These are phyloP conservation scores for Cladosporium velox DNA, from an alignment of 2,329 filamentous ascomycete species.

Conservation along the genomic window DNA sequence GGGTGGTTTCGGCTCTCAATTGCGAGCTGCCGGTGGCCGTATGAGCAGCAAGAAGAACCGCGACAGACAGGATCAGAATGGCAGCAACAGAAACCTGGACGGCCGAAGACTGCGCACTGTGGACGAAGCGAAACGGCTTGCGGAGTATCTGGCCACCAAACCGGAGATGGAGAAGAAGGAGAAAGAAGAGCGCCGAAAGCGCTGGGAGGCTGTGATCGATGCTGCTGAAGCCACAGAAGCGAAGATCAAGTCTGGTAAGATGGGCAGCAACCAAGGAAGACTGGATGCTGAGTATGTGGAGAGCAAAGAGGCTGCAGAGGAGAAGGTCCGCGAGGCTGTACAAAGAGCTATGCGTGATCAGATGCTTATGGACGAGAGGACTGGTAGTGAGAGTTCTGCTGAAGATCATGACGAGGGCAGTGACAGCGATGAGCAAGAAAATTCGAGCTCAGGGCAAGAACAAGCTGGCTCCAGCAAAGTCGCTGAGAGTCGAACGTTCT, in stretches of 20 bases:
- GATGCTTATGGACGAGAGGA: constrained; percentile 50
- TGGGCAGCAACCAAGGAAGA: constrained; percentile 57
- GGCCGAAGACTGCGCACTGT: constrained; percentile 87
- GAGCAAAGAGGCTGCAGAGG: constrained; percentile 84
- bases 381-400: constrained; percentile 44
- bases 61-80: constrained; percentile 72
- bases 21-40: constrained; percentile 92
- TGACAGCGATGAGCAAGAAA: constrained; percentile 34
- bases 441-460: constrained; percentile 34
- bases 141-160: constrained; percentile 92
- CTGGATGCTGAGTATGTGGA: constrained; percentile 93
- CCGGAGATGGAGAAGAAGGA: constrained; percentile 96
- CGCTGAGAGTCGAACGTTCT: constrained; percentile 56
- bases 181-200: constrained; percentile 77
- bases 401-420: constrained; percentile 47
- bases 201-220: constrained; percentile 88
- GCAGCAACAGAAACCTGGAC: constrained; percentile 89
- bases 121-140: constrained; percentile 90
- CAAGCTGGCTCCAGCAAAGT: constrained; percentile 40
- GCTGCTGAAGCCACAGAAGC: constrained; percentile 79
- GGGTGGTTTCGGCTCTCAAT: constrained; percentile 94
- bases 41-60: constrained; percentile 96
- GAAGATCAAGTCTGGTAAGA: constrained; percentile 73
- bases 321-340: constrained; percentile 78
- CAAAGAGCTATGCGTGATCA: constrained; percentile 68